Percentiles rank a stretch among this genome's conserved stretches.
Conservation (phyloP, 805 yeast genomes). For the Barnettozyma salicaria region DNA sequence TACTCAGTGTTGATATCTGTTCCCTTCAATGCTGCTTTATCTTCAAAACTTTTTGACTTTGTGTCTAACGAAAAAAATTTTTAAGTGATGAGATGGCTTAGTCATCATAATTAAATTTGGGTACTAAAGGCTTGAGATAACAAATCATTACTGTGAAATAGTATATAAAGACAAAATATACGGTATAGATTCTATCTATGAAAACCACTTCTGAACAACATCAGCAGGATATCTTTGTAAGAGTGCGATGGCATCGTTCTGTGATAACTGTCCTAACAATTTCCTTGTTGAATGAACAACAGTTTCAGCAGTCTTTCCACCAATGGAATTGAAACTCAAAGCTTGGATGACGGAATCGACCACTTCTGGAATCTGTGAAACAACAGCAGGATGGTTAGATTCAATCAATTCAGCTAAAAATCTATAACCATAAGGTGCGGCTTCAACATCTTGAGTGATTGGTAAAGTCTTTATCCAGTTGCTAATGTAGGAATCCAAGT, state of each 20-base stretch:
- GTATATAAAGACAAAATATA: not conserved
- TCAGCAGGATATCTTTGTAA: slow-evolving; percentile 59
- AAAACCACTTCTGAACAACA: slow-evolving; percentile 56
- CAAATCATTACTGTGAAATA: not conserved
- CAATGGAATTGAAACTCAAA: slow-evolving; percentile 55
- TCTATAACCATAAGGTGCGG: slow-evolving; percentile 78
- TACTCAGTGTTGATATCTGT: not conserved
- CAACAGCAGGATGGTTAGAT: slow-evolving; percentile 54
- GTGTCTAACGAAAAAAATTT: too few relatives aligned
- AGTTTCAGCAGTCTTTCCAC: slow-evolving; percentile 65
- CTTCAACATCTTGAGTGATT: slow-evolving; percentile 75
- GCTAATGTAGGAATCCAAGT: slow-evolving; percentile 53
- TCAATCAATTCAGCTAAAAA: slow-evolving; percentile 71
- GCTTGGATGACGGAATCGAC: slow-evolving; percentile 73
- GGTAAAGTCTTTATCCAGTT: slow-evolving; percentile 85
- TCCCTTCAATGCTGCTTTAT: too few relatives aligned
- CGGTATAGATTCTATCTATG: slow-evolving; percentile 16
- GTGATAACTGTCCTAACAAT: slow-evolving; percentile 60
- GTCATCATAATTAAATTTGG: not conserved
- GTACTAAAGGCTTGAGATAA: not conserved
- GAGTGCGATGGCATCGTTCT: slow-evolving; percentile 57
- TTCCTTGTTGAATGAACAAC: slow-evolving; percentile 58
- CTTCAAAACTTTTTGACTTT: too few relatives aligned
- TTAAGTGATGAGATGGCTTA: slow-evolving; percentile 4
- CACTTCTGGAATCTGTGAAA: slow-evolving; percentile 48